Evolutionary conservation across 768 basidiomycete species (phyloP).

Genomic region (Cystoderma amianthinum): DNA sequence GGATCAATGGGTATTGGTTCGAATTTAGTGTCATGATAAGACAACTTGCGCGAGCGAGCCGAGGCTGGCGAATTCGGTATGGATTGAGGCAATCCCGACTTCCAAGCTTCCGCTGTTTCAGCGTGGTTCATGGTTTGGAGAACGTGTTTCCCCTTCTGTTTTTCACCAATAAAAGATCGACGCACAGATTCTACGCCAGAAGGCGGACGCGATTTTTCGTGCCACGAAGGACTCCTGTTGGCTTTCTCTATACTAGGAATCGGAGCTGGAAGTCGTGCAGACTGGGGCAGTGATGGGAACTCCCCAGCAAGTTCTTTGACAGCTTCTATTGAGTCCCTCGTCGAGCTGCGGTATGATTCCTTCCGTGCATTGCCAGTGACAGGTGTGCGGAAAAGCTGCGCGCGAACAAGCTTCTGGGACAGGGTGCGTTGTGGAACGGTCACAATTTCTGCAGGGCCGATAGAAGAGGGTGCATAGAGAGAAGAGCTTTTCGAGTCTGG

Average conservation of each 20-base stretch:
- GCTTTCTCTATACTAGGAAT: no score
- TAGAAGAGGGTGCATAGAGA: constrained; percentile 6
- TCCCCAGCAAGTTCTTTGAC: constrained; percentile 44
- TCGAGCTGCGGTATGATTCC: constrained; percentile 5
- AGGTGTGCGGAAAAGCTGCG: constrained; percentile 11
- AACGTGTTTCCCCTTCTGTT: no score
- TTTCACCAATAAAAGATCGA: no score
- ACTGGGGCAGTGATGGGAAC: constrained; percentile 37
- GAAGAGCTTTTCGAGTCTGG: not conserved
- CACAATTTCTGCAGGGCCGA: constrained; percentile 16
- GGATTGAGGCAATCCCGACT: no score
- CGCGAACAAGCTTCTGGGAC: constrained; percentile 14
- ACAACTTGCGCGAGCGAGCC: no score
- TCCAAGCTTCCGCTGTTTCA: no score
- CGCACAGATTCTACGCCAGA: constrained; percentile 2
- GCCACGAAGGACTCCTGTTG: constrained; percentile 1
- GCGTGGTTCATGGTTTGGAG: no score
- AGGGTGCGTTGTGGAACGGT: constrained; percentile 14
- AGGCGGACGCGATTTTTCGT: constrained; percentile 1
- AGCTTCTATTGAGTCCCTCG: constrained; percentile 23
- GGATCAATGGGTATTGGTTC: not conserved
- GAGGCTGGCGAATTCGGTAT: no score
- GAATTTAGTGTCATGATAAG: not conserved
- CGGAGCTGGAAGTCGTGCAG: no score
- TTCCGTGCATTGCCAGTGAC: not conserved